Evolutionary conservation across 257 asterid species (phyloP), one percentile per base, ranked within the genome.

Genomic region (Nicotiana benthamiana): DNA sequence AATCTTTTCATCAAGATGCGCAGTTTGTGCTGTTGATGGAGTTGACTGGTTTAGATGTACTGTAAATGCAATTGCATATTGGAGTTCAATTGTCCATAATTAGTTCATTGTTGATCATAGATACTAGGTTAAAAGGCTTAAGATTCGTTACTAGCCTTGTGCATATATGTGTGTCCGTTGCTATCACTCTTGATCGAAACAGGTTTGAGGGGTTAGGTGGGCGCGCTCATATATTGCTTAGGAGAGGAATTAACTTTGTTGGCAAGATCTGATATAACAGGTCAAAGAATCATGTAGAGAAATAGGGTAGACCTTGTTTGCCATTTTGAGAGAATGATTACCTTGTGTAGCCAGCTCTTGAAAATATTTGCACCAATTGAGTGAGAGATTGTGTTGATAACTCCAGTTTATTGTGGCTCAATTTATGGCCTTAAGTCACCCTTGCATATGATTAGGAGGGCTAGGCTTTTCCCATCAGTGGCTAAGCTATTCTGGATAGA

Each of bases 251-350:
- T 70, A 46, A 46, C 36, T 70, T 40, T 43, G 22, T 70, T 46
- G 30, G 59, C 77, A 70, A 27, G 77, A 46, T 70, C 34, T 43
- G 36, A 70, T 22, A 70, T 70, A 56, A 70, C 22, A 5, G 1
- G 7, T 22, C 20, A 28, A 40, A 68, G 43, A 20, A 68, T 68
- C 18, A 28, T 40, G 75, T 68, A 40, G 30, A 40, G 32, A n/a
- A 68, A 68, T 68, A 40, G 20, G 54, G 77, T 70, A 70, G 51
- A 70, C 77, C 77, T 46, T 72, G 59, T 74, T 74, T 74, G 59
- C 6, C 30, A 16, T 74, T 48, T 48, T 5, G 61, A 8, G 30
- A 74, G 78, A 48, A 26, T 24, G 61, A 74, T 15, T 48, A 74
- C 15, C 15, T 72, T 72, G 36, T 22, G 60, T 72, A 22, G 60